These are phyloP conservation scores for Kwoniella sp. DNA, from an alignment of 768 basidiomycete genomes.

Conservation along the genomic window DNA sequence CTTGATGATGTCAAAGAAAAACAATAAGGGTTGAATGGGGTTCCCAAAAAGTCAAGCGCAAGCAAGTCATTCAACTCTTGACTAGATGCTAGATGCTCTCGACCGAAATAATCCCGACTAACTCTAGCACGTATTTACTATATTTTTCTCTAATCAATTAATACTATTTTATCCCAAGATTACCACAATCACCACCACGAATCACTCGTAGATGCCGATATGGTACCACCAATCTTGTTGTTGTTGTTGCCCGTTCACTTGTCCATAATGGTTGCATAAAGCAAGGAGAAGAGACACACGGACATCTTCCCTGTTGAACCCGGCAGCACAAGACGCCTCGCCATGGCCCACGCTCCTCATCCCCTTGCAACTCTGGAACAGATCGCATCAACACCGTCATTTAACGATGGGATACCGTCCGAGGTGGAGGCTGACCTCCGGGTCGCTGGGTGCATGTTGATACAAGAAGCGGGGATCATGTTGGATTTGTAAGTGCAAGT, in stretches of 20 bases:
- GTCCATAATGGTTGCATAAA: neutral
- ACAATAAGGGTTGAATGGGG: neutral
- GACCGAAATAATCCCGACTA: constrained; percentile 1
- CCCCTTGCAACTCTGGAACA: constrained; percentile 82
- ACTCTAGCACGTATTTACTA: neutral
- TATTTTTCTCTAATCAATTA: constrained; percentile 11
- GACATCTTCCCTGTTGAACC: neutral
- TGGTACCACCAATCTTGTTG: neutral
- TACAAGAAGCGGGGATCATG: constrained; percentile 90
- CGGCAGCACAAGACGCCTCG: neutral
- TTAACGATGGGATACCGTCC: constrained; percentile 74
- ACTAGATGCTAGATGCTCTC: no score
- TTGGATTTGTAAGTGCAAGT: constrained; percentile 72
- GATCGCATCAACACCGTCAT: constrained; percentile 76
- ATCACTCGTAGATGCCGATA: neutral
- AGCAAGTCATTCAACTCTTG: neutral
- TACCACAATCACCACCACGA: neutral
- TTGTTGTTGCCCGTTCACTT: neutral
- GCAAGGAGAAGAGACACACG: no score
- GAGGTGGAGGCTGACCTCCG: constrained; percentile 86
- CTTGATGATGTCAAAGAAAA: neutral
- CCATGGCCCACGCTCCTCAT: constrained; percentile 57
- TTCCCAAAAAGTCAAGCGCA: no score
- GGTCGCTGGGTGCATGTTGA: constrained; percentile 87
- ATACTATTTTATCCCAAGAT: constrained; percentile 21